Evolutionary conservation across 2,329 filamentous ascomycete genomes (phyloP), one percentile per base, ranked within the genome.

Genomic region (Orbilia oligospora): DNA sequence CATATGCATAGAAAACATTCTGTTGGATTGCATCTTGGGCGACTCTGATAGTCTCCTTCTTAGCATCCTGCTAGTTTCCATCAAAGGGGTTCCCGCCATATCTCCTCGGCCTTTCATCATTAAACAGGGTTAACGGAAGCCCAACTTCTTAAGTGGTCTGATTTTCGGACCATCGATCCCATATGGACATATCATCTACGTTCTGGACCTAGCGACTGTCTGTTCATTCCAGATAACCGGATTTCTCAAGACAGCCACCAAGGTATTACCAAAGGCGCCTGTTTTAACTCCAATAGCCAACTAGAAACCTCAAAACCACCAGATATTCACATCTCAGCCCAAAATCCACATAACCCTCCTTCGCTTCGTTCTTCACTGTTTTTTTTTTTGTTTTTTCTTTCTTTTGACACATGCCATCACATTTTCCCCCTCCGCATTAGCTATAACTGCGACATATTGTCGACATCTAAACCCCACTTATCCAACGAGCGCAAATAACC

Each of bases 351-450:
- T 30, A 30, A 10, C 22, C 51, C 51, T 18, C 24, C 30, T 66
- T 58, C 27, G 51, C 51, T 49, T 65, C 46, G 12, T 44, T 72
- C n/a, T 33, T 16, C 33, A 41, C 24, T 53, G 4, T 24, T 58
- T 44, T 46, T 69, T 30, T 30, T 30, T 30, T 30, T 24, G 38
- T 44, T 30, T 30, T 30, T 46, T 69, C 14, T 58, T 44, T 30
- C 6, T 30, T 46, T 69, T 64, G 71, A 75, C 71, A 75, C 71
- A 75, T 75, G 71, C 71, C 18, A 61, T 24, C 71, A 48, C 49
- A 49, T 12, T 69, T 49, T 48, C 38, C 22, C 36, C 36, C 61
- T 73, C 38, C 49, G 61, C 69, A 53, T 53, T 33, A 30, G 6
- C 27, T 6, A 24, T 27, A 41, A 56, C 38, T 64, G 55, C 61